Conservation (phyloP, 441 rosid genomes). For the Hura crepitans region DNA sequence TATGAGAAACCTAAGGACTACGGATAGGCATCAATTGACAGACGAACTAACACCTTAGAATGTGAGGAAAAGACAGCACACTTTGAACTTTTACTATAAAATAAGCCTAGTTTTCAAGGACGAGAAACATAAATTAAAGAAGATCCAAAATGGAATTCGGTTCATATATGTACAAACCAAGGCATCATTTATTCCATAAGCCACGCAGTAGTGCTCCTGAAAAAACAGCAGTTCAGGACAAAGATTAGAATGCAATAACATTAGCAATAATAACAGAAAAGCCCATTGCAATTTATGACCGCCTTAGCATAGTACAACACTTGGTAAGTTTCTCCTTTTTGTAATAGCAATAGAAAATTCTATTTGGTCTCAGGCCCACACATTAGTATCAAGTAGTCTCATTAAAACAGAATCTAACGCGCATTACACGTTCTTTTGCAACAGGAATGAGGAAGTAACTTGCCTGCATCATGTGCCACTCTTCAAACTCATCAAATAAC, state of each 20-base stretch:
- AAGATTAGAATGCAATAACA: constrained; percentile 10
- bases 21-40: not conserved
- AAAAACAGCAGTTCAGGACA: constrained; percentile 27
- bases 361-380: constrained; percentile 15
- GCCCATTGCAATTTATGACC: not conserved
- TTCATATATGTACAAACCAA: constrained; percentile 46
- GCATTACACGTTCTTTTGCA: constrained; percentile 14
- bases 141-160: constrained; percentile 5
- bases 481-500: constrained; percentile 94
- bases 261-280: constrained; percentile 7
- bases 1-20: not conserved
- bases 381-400: not conserved
- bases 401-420: constrained; percentile 2
- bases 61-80: not conserved
- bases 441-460: constrained; percentile 31
- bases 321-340: not conserved
- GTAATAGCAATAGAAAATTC: constrained; percentile 4
- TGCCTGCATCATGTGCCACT: constrained; percentile 99
- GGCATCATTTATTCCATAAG: constrained; percentile 75
- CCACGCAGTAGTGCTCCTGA: constrained; percentile 84
- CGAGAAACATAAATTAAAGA: not conserved
- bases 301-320: not conserved
- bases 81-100: not conserved
- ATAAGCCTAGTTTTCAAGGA: not conserved
- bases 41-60: not conserved